A percentile compares a stretch with the other conserved stretches of the same genome.
Conservation (phyloP, 2,329 filamentous ascomycete species). For the Beauveria pseudobassiana region DNA sequence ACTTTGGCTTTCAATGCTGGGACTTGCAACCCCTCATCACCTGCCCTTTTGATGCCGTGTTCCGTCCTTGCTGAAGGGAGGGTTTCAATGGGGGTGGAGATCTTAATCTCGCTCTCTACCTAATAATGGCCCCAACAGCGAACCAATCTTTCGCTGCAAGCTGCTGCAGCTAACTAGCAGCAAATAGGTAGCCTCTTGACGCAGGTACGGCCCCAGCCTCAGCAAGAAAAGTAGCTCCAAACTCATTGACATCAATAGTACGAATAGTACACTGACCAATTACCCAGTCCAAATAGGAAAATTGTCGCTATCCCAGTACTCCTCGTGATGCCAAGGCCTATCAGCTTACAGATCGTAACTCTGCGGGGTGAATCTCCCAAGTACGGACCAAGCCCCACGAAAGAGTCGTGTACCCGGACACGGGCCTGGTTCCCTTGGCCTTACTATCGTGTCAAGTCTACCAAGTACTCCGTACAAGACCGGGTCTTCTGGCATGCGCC, state of each 20-base stretch:
- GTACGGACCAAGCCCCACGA: neutral
- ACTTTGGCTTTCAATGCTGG: neutral
- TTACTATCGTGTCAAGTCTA: neutral
- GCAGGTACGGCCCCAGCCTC: neutral
- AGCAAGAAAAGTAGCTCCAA: neutral
- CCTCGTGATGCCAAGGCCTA: neutral
- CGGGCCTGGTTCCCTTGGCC: neutral
- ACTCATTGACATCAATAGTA: no score
- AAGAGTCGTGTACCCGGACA: neutral
- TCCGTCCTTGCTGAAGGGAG: neutral
- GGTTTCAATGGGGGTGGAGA: constrained; percentile 3
- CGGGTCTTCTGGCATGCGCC: neutral
- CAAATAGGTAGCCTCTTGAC: neutral
- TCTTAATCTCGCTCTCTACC: neutral
- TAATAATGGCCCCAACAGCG: neutral
- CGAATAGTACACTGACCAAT: neutral
- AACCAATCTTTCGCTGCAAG: neutral
- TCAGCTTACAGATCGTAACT: neutral
- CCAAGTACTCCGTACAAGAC: neutral
- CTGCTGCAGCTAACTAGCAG: neutral
- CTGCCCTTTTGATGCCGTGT: neutral
- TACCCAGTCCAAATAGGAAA: neutral
- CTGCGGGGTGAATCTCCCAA: neutral
- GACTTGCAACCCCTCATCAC: neutral
- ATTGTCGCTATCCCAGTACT: neutral